Conservation (phyloP, 2,329 filamentous ascomycete genomes). For the Ceratocystis lukuohia region DNA sequence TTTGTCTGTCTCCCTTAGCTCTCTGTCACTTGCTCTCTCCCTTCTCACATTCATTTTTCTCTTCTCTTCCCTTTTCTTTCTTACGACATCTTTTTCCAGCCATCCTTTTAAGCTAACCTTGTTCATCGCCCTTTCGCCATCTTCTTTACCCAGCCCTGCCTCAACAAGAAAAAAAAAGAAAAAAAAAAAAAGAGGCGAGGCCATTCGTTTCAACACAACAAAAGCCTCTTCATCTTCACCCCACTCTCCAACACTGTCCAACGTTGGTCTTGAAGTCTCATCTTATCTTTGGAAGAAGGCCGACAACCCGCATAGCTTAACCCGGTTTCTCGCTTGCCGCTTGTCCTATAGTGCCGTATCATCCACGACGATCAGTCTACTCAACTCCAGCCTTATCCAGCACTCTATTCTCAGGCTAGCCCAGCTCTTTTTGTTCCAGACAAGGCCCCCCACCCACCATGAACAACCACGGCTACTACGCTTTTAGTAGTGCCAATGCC, state of each 20-base stretch:
- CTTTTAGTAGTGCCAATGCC: too few species aligned
- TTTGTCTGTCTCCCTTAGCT: background rate
- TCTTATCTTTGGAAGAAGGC: background rate
- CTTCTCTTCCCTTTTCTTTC: background rate
- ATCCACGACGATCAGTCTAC: background rate
- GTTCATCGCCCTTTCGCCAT: background rate
- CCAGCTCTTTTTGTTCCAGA: background rate
- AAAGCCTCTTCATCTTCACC: background rate
- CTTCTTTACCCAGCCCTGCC: background rate
- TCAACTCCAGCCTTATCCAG: background rate
- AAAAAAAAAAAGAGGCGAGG: background rate
- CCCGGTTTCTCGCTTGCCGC: background rate
- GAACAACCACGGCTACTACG: background rate
- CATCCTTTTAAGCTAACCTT: background rate
- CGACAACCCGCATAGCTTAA: background rate
- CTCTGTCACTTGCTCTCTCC: background rate
- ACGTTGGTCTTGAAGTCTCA: background rate
- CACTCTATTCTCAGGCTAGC: background rate
- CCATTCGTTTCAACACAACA: background rate
- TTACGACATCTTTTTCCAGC: background rate
- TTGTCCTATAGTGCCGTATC: background rate
- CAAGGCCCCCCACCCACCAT: background rate
- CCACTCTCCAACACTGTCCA: background rate
- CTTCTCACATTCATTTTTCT: background rate
- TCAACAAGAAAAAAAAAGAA: background rate